Percentiles rank a stretch among this genome's conserved stretches.
Evolutionary conservation across 2,329 filamentous ascomycete genomes (phyloP).

Genomic region (Epichloe glyceriae): DNA sequence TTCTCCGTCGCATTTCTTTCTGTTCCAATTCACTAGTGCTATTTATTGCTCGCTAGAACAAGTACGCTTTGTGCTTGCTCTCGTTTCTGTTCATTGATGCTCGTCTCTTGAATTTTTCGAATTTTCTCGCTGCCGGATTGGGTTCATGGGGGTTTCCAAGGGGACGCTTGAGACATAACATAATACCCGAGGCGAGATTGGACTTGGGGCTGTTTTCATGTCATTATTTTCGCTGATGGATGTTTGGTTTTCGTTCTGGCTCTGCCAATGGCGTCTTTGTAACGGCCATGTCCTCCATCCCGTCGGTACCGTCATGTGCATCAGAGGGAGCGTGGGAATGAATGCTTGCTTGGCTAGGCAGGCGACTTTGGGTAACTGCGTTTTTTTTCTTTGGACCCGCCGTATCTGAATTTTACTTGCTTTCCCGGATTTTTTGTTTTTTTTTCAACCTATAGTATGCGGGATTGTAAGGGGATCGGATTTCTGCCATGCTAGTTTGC

Average conservation of each 20-base stretch:
- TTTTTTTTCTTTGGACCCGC: neutral
- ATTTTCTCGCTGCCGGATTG: neutral
- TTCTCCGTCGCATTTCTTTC: neutral
- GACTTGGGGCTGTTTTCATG: conserved; percentile 7
- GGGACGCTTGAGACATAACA: neutral
- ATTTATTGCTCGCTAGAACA: too few relatives aligned
- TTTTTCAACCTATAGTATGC: too few relatives aligned
- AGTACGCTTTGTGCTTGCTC: too few relatives aligned
- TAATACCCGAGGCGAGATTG: conserved; percentile 7
- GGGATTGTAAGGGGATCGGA: neutral
- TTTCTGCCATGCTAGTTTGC: neutral
- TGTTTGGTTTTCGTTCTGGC: neutral
- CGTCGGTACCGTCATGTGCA: conserved; percentile 6
- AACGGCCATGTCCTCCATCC: conserved; percentile 2
- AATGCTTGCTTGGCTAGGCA: conserved; percentile 1
- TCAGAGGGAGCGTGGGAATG: conserved; percentile 6
- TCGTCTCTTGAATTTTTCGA: neutral
- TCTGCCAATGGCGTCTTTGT: neutral
- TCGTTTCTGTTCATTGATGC: neutral
- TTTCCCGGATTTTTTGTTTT: neutral
- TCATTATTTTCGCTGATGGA: neutral
- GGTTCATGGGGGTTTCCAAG: neutral
- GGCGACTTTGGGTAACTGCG: conserved; percentile 1
- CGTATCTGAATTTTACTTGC: neutral
- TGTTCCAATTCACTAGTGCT: neutral